Evolutionary conservation across 352 stramenopile species (phyloP), one percentile per base, ranked within the genome.

Genomic region (Phytopythium oedochilum): DNA sequence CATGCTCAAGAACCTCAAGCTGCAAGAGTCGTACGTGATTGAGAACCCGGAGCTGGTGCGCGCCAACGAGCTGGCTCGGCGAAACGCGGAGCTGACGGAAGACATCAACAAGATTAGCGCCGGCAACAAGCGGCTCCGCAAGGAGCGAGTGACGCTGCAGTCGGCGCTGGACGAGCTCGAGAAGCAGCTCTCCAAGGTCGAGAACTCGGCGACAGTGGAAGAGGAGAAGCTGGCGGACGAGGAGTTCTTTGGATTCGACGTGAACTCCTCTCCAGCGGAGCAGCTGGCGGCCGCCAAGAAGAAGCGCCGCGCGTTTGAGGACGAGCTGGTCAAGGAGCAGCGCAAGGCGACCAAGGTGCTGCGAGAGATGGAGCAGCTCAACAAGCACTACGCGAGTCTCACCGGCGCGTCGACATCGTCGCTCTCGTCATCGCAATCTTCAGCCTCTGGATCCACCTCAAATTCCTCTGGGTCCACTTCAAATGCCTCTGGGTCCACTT

Each of bases 341-440:
- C 75, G 77, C 45, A 92, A 91, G 52, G 70, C 82, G 28, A 61
- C 66, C 18, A 78, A 81, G 44, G 78, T 95, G 22, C 72, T 90
- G 53, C 85, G 88, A 40, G 85, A 95, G 53, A 91, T 92, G 79
- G 79, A 90, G 40, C 83, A 92, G 62, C 75, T 92, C 40, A 90
- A 81, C 47, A 83, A 86, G 51, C 83, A 92, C 43, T 72, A 90
- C 31, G 61, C 70, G 17, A 78, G 63, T 50, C 48, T 91, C 14
- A 67, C 57, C 22, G 66, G 53, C 9, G 73, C 66, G 17, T 64
- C 61, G 32, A 2, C 7, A 7, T 68, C 65, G 20, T 76, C 71
- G 26, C 76, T 69, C 18, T 69, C 70, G 5, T 73, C 71, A 0
- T 77, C 73, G n/a, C 73, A 66, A 4, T 60, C 61, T 20, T 73